Percentiles rank a stretch among this genome's conserved stretches.
These are phyloP conservation scores for Yueomyces sinensis DNA, from an alignment of 805 yeast genomes.

Conservation along the genomic window DNA sequence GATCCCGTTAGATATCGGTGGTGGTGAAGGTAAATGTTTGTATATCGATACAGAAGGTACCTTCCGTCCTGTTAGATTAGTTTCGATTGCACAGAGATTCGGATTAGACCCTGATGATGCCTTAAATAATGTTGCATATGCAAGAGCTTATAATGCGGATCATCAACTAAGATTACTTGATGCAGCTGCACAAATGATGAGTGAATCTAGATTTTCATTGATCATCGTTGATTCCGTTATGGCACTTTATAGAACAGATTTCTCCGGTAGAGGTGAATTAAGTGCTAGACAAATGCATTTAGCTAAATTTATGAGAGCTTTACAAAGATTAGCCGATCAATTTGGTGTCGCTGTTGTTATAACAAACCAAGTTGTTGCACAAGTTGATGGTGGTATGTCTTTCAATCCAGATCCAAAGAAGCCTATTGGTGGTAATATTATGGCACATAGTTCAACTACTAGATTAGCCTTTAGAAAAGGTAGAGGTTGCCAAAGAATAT, in stretches of 20 bases:
- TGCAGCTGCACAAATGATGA: constrained; percentile 93
- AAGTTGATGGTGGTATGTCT: constrained; percentile 74
- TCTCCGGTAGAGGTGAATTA: constrained; percentile 88
- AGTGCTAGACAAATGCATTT: constrained; percentile 91
- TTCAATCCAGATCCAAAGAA: constrained; percentile 95
- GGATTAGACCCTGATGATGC: constrained; percentile 89
- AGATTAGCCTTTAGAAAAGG: constrained; percentile 85
- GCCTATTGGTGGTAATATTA: constrained; percentile 96
- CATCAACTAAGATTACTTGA: constrained; percentile 80
- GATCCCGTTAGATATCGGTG: constrained; percentile 91
- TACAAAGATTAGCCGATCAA: constrained; percentile 92
- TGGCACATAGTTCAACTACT: constrained; percentile 95
- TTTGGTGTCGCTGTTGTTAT: constrained; percentile 95
- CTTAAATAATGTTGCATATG: constrained; percentile 94
- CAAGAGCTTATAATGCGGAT: constrained; percentile 94
- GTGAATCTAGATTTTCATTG: constrained; percentile 80
- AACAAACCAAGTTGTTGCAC: constrained; percentile 94
- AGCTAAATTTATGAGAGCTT: constrained; percentile 80
- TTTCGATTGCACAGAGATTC: constrained; percentile 80
- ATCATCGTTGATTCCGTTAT: constrained; percentile 93
- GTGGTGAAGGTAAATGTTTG: constrained; percentile 95
- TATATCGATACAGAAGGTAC: constrained; percentile 97
- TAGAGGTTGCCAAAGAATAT: constrained; percentile 80
- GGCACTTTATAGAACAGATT: constrained; percentile 94
- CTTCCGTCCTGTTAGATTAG: constrained; percentile 81